Conservation (phyloP, 2,329 filamentous ascomycete species). For the Pseudogymnoascus sp. region DNA sequence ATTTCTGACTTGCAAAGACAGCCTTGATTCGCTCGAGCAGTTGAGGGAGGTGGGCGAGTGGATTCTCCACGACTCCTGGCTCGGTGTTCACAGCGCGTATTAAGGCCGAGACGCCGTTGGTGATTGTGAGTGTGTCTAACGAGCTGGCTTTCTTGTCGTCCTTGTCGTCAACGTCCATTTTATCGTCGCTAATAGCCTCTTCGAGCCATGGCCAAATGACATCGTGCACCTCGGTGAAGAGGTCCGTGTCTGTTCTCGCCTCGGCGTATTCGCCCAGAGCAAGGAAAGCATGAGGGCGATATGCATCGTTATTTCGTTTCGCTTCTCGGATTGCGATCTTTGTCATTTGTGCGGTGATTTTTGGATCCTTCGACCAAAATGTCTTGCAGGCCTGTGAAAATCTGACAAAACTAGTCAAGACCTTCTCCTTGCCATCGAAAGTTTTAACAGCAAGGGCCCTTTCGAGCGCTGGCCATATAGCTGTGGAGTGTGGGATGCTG, state of each 20-base stretch:
- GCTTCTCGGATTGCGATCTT: slow-evolving; percentile 81
- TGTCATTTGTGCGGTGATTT: slow-evolving; percentile 58
- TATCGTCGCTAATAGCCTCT: slow-evolving; percentile 49
- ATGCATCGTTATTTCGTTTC: slow-evolving; percentile 81
- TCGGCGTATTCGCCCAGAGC: slow-evolving; percentile 67
- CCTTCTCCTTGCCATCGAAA: slow-evolving; percentile 82
- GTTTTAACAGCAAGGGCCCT: slow-evolving; percentile 81
- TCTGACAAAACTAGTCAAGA: slow-evolving; percentile 70
- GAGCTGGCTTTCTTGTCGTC: slow-evolving; percentile 19
- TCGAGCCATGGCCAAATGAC: slow-evolving; percentile 60
- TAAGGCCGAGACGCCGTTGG: slow-evolving; percentile 26
- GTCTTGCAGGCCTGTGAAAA: slow-evolving; percentile 61
- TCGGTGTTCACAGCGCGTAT: slow-evolving; percentile 25
- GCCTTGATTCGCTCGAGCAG: slow-evolving; percentile 21
- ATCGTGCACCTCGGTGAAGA: slow-evolving; percentile 59
- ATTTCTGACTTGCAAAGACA: slow-evolving; percentile 23
- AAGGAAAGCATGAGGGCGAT: slow-evolving; percentile 67
- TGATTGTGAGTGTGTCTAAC: slow-evolving; percentile 24
- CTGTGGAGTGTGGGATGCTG: slow-evolving; percentile 50
- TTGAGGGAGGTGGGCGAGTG: slow-evolving; percentile 22
- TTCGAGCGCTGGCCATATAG: slow-evolving; percentile 77
- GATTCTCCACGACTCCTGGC: slow-evolving; percentile 15
- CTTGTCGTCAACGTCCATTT: slow-evolving; percentile 50
- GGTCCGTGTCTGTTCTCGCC: slow-evolving; percentile 59
- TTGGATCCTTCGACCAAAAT: slow-evolving; percentile 47